Conservation (phyloP, 129 eudicot genomes). For the Centrapalus pauciflorus region DNA sequence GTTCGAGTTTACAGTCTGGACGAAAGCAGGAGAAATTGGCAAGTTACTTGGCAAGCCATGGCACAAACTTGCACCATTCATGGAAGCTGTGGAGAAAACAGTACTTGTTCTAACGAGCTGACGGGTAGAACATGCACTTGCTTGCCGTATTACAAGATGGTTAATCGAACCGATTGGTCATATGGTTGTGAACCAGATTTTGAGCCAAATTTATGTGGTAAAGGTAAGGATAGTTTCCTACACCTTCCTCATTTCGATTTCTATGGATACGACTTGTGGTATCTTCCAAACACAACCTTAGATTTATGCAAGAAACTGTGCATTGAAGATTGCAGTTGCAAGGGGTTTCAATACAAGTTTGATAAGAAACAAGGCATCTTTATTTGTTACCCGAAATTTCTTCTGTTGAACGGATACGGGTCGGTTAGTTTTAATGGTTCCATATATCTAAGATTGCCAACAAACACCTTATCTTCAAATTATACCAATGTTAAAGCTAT, state of each 20-base stretch:
- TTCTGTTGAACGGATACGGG: slow-evolving; percentile 36
- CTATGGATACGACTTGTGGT: slow-evolving; percentile 33
- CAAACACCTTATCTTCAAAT: background rate
- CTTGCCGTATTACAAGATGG: slow-evolving; percentile 32
- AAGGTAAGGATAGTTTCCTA: slow-evolving; percentile 9
- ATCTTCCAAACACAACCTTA: slow-evolving; percentile 24
- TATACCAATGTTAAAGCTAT: background rate
- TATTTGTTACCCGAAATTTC: slow-evolving; percentile 41
- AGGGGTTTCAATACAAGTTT: slow-evolving; percentile 39
- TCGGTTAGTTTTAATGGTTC: slow-evolving; percentile 13
- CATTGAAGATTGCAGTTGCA: slow-evolving; percentile 28
- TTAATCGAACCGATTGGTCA: slow-evolving; percentile 29
- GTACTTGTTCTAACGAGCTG: slow-evolving; percentile 29
- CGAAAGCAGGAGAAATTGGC: slow-evolving; percentile 4
- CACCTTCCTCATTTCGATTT: slow-evolving; percentile 29
- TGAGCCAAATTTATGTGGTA: background rate
- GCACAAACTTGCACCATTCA: slow-evolving; percentile 28
- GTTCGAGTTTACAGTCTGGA: slow-evolving; percentile 37
- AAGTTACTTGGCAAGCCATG: slow-evolving; percentile 38
- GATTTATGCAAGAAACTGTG: slow-evolving; percentile 32
- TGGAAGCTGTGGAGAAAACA: slow-evolving; percentile 46
- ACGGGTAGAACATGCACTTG: slow-evolving; percentile 38
- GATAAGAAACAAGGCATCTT: slow-evolving; percentile 14
- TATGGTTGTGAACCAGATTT: slow-evolving; percentile 40
- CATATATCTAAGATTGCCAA: slow-evolving; percentile 38